Evolutionary conservation across 202 grass and related monocot species (phyloP).

Genomic region (Eragrostis tef): DNA sequence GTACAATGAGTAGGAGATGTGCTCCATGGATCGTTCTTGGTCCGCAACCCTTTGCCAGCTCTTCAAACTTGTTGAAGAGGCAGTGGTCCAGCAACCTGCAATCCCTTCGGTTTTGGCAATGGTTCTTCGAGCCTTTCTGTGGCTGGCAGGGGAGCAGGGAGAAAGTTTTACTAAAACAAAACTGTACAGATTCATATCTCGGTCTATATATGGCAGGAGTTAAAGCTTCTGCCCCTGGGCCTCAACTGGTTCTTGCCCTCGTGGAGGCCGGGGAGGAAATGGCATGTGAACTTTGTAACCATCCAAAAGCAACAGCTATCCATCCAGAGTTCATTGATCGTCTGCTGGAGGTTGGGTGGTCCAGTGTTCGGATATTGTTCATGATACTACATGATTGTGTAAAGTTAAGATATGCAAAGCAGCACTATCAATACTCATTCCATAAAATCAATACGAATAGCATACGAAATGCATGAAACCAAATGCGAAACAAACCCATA

Average conservation of each 20-base stretch:
- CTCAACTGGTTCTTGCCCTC: slow-evolving; percentile 49
- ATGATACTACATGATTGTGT: not conserved
- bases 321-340: slow-evolving; percentile 6
- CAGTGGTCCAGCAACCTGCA: slow-evolving; percentile 46
- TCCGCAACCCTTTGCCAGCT: slow-evolving; percentile 43
- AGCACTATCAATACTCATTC: not conserved
- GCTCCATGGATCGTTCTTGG: slow-evolving; percentile 57
- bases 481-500: not conserved
- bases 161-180: slow-evolving; percentile 14
- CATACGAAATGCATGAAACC: not conserved
- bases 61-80: slow-evolving; percentile 15
- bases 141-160: slow-evolving; percentile 44
- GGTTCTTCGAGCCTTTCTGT: slow-evolving; percentile 46
- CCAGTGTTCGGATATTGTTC: slow-evolving; percentile 6
- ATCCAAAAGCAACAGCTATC: slow-evolving; percentile 50
- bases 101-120: slow-evolving; percentile 23
- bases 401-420: not conserved
- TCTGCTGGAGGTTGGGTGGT: slow-evolving; percentile 48
- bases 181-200: slow-evolving; percentile 30
- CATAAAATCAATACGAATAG: not conserved
- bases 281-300: slow-evolving; percentile 63
- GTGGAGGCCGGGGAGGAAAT: slow-evolving; percentile 34
- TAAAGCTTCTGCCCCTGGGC: slow-evolving; percentile 50
- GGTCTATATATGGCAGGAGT: slow-evolving; percentile 50
- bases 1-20: slow-evolving; percentile 42